These are phyloP conservation scores for Metschnikowia borealis DNA, from an alignment of 805 yeast genomes.

Conservation along the genomic window DNA sequence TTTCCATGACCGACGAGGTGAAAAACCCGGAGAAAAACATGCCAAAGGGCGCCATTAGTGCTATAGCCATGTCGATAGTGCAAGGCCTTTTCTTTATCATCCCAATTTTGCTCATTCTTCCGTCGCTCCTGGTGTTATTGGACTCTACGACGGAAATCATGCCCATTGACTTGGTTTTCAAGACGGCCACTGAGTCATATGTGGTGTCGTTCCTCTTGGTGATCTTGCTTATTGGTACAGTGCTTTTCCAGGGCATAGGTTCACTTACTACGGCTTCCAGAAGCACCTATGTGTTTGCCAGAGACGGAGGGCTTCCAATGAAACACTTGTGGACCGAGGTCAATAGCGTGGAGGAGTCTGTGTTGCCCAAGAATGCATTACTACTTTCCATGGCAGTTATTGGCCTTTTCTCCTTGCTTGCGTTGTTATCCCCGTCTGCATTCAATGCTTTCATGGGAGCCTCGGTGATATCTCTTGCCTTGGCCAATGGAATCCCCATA, in stretches of 20 bases:
- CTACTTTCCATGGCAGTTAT: slow-evolving; percentile 61
- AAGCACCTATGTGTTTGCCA: slow-evolving; percentile 75
- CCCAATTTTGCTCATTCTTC: slow-evolving; percentile 68
- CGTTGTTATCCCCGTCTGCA: slow-evolving; percentile 67
- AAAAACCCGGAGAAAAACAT: slow-evolving; percentile 68
- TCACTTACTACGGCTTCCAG: slow-evolving; percentile 78
- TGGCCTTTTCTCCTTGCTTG: slow-evolving; percentile 56
- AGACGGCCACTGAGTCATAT: slow-evolving; percentile 63
- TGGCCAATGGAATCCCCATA: slow-evolving; percentile 77
- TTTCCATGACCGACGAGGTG: slow-evolving; percentile 81
- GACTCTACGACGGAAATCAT: slow-evolving; percentile 61
- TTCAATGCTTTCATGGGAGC: slow-evolving; percentile 83
- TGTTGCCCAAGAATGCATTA: slow-evolving; percentile 69
- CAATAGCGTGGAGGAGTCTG: slow-evolving; percentile 50
- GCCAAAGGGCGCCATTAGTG: slow-evolving; percentile 66
- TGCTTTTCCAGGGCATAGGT: slow-evolving; percentile 73
- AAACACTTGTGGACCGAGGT: slow-evolving; percentile 63
- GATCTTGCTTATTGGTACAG: slow-evolving; percentile 62
- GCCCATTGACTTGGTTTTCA: slow-evolving; percentile 77
- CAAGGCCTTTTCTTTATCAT: slow-evolving; percentile 70
- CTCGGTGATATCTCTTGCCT: slow-evolving; percentile 68
- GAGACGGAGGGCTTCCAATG: slow-evolving; percentile 77
- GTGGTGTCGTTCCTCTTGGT: slow-evolving; percentile 67
- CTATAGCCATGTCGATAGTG: slow-evolving; percentile 61
- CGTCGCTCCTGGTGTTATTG: slow-evolving; percentile 54